Evolutionary conservation across 768 basidiomycete genomes (phyloP).

Genomic region (Auricularia auricula-judae): DNA sequence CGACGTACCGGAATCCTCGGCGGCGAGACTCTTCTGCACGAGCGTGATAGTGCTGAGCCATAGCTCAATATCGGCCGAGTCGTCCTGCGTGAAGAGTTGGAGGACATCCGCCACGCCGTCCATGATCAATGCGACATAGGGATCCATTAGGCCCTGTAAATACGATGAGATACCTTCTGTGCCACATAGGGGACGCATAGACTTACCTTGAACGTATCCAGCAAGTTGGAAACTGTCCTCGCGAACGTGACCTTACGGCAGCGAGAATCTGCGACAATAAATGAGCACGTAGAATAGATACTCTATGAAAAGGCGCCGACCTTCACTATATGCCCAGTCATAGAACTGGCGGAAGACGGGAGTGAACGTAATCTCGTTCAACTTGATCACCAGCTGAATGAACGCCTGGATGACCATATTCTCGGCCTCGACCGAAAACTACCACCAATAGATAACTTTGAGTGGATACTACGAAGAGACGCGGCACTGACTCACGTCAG

Average conservation of each 20-base stretch:
- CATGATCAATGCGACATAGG: constrained; percentile 76
- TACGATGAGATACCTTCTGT: too few species aligned
- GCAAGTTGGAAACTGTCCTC: constrained; percentile 56
- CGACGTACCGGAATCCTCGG: constrained; percentile 70
- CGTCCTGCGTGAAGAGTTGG: constrained; percentile 27
- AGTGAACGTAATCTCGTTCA: constrained; percentile 85
- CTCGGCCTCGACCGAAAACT: background rate
- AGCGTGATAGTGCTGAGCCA: constrained; percentile 56
- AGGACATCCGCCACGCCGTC: constrained; percentile 56
- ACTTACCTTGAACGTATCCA: constrained; percentile 81
- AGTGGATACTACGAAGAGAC: constrained; percentile 14
- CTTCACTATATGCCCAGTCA: constrained; percentile 83
- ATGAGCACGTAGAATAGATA: background rate
- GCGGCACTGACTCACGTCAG: background rate
- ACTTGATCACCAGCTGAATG: constrained; percentile 79
- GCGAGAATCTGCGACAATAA: constrained; percentile 15
- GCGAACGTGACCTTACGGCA: constrained; percentile 62
- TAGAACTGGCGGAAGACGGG: constrained; percentile 85
- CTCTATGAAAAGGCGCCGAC: constrained; percentile 10
- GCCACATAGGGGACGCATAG: background rate
- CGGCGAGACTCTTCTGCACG: constrained; percentile 56
- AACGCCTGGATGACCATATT: constrained; percentile 54
- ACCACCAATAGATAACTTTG: background rate
- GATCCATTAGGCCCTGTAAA: constrained; percentile 69
- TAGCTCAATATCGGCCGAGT: constrained; percentile 29